These are phyloP conservation scores for Erigeron philadelphicus DNA, from an alignment of 140 eudicot genomes.

Conservation along the genomic window DNA sequence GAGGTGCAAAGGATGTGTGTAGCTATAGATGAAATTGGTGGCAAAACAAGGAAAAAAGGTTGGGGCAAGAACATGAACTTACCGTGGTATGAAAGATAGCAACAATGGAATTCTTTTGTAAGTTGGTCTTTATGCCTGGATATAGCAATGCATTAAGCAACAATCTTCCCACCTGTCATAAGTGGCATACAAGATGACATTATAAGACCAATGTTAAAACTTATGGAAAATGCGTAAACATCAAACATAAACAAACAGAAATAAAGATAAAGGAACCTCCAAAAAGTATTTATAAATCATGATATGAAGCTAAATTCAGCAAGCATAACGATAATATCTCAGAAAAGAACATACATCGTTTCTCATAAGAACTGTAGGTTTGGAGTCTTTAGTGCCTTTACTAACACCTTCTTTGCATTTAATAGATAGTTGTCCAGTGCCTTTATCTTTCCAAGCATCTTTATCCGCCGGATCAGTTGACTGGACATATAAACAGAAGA, in stretches of 20 bases:
- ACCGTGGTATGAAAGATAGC: conserved; percentile 86
- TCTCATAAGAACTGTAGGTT: conserved; percentile 78
- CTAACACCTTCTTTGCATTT: conserved; percentile 76
- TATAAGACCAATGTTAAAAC: background rate
- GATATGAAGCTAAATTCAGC: background rate
- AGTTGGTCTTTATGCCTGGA: conserved; percentile 77
- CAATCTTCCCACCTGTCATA: conserved; percentile 77
- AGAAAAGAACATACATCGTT: conserved; percentile 62
- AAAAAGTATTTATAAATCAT: background rate
- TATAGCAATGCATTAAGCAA: conserved; percentile 81
- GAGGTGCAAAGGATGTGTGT: too few relatives aligned
- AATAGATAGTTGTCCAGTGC: conserved; percentile 79
- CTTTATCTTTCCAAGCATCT: conserved; percentile 91
- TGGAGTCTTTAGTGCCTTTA: conserved; percentile 85
- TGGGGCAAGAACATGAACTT: conserved; percentile 15
- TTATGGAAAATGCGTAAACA: too few relatives aligned
- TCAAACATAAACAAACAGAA: too few relatives aligned
- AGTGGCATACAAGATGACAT: conserved; percentile 12
- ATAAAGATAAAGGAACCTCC: too few relatives aligned
- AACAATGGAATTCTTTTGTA: conserved; percentile 72
- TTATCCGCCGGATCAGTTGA: conserved; percentile 73
- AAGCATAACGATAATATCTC: background rate
- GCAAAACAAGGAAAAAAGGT: background rate
- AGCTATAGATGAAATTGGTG: too few relatives aligned
- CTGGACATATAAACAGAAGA: conserved; percentile 36